phyloP scores from a whole-genome alignment of 495 filamentous ascomycete species.

The Hypoxylon lenormandii region DNA sequence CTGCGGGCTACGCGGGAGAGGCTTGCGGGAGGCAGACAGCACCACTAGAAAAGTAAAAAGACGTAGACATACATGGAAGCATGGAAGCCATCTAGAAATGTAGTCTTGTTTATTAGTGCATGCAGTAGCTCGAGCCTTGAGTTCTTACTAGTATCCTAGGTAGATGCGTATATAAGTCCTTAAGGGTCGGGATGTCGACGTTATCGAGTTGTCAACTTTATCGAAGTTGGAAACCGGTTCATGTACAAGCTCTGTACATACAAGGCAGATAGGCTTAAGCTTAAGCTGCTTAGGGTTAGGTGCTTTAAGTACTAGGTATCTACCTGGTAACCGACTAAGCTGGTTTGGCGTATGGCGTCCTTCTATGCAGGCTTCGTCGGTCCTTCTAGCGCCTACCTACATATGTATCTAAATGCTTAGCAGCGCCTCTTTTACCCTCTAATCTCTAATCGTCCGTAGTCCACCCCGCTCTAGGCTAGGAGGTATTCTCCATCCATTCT shows the following conservation, averaged over 20 bases:
- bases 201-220: no score
- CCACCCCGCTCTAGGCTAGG: conserved; percentile 20
- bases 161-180: no score
- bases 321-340: conserved; percentile 25
- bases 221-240: not conserved
- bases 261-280: not conserved
- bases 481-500: not conserved
- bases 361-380: conserved; percentile 51
- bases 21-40: conserved; percentile 6
- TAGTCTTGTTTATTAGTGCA: not conserved
- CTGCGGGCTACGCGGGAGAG: conserved; percentile 15
- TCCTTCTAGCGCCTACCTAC: conserved; percentile 45
- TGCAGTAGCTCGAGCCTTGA: not conserved
- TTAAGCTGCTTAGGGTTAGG: conserved; percentile 2
- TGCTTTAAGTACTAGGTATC: conserved; percentile 18
- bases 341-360: conserved; percentile 37
- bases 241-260: not conserved
- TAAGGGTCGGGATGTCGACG: not conserved
- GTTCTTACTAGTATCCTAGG: no score
- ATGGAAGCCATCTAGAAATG: not conserved
- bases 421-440: conserved; percentile 12
- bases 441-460: conserved; percentile 4
- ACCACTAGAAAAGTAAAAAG: not conserved
- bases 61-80: not conserved
- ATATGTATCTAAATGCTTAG: conserved; percentile 29